Conservation (phyloP, 805 yeast genomes). For the Saccharomycopsis fodiens region DNA sequence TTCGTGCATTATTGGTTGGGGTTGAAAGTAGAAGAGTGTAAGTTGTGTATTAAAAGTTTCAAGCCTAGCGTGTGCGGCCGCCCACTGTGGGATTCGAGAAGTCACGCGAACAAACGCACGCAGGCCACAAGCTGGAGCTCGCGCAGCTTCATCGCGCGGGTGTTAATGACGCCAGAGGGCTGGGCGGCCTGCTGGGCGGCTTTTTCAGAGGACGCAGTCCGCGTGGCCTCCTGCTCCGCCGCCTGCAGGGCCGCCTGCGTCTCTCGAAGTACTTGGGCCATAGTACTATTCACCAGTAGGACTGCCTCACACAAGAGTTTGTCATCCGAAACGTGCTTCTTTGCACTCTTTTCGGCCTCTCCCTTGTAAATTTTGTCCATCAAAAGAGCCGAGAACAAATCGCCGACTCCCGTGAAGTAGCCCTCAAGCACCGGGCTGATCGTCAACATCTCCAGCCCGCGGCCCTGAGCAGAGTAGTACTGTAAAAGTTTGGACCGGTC, state of each 20-base stretch:
- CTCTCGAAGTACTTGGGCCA: not conserved
- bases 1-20: too few species aligned
- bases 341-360: slow-evolving; percentile 16
- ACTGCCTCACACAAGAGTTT: not conserved
- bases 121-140: not conserved
- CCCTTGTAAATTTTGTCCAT: slow-evolving; percentile 48
- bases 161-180: not conserved
- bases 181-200: too few species aligned
- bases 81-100: not conserved
- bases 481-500: slow-evolving; percentile 19
- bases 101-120: slow-evolving; percentile 1
- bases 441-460: slow-evolving; percentile 2
- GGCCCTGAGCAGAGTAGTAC: slow-evolving; percentile 20
- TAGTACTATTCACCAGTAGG: not conserved
- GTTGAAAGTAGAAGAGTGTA: too few species aligned
- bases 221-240: not conserved
- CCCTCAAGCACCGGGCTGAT: slow-evolving; percentile 52
- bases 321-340: not conserved
- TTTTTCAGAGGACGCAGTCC: too few species aligned
- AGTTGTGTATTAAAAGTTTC: too few species aligned
- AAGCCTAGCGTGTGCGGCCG: too few species aligned
- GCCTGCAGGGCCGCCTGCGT: not conserved
- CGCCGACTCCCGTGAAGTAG: slow-evolving; percentile 95
- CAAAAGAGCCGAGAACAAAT: slow-evolving; percentile 73
- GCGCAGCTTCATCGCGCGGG: not conserved